phyloP scores from a whole-genome alignment of 2,329 filamentous ascomycete genomes.

The Colletotrichum filicis region DNA sequence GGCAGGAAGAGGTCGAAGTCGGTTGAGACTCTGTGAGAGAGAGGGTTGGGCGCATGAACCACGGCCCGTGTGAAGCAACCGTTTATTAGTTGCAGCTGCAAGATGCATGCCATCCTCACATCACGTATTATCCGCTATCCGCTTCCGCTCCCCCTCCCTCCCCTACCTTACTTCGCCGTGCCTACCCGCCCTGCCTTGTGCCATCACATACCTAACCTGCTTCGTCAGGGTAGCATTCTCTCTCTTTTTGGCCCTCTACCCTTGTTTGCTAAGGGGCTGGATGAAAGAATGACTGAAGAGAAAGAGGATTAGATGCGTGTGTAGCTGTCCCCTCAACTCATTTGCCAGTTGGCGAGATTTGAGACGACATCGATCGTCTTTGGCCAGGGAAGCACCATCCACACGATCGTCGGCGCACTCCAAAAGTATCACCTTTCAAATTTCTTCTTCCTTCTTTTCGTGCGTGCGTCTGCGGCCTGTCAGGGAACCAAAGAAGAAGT shows the following conservation, averaged over 20 bases:
- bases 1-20: too few relatives aligned
- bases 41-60: conserved; percentile 25
- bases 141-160: neutral
- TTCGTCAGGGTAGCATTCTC: conserved; percentile 18
- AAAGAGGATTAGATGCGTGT: too few relatives aligned
- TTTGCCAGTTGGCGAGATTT: conserved; percentile 26
- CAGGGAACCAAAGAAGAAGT: neutral
- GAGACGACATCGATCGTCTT: conserved; percentile 1
- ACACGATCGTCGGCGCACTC: conserved; percentile 17
- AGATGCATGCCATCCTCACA: conserved; percentile 36
- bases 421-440: neutral
- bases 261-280: neutral
- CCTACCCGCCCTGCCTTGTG: neutral
- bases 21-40: neutral
- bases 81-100: conserved; percentile 32
- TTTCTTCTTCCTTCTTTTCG: neutral
- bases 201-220: neutral
- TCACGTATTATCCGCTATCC: conserved; percentile 7
- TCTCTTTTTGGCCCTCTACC: too few relatives aligned
- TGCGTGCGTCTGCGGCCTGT: neutral
- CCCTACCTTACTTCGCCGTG: neutral
- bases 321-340: neutral
- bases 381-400: neutral
- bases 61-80: conserved; percentile 28
- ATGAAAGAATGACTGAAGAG: too few relatives aligned